Evolutionary conservation across 2,329 filamentous ascomycete species (phyloP).

Genomic region (Erysiphe pulchra): DNA sequence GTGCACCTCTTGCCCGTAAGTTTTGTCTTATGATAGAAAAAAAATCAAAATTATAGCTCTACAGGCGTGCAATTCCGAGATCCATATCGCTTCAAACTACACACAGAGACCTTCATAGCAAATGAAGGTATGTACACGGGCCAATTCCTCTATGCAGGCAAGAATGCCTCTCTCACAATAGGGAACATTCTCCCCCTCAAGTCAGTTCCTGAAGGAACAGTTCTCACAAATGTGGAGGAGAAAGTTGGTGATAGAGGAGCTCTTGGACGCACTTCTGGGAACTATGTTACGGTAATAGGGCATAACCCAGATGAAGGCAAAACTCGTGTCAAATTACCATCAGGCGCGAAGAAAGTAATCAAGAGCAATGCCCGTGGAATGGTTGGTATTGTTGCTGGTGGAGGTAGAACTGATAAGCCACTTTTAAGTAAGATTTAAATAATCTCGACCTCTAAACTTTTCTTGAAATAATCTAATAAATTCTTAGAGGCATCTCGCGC

Average conservation of each 20-base stretch:
- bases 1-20: conserved; percentile 81
- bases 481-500: conserved; percentile 75
- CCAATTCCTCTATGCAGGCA: conserved; percentile 99
- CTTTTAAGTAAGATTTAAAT: conserved; percentile 49
- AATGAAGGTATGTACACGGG: conserved; percentile 99
- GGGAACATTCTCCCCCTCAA: conserved; percentile 91
- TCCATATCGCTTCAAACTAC: conserved; percentile 93
- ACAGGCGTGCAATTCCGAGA: conserved; percentile 51
- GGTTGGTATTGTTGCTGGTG: conserved; percentile 98
- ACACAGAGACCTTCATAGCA: conserved; percentile 98
- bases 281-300: conserved; percentile 96
- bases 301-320: conserved; percentile 98
- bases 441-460: not conserved
- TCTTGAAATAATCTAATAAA: not conserved
- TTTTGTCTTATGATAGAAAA: conserved; percentile 16
- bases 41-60: not conserved
- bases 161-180: conserved; percentile 90
- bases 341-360: conserved; percentile 96
- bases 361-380: conserved; percentile 82
- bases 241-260: conserved; percentile 92
- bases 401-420: conserved; percentile 98
- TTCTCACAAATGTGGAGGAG: conserved; percentile 98
- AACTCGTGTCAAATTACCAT: conserved; percentile 98
- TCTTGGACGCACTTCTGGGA: conserved; percentile 89
- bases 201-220: conserved; percentile 95